Percentiles rank a stretch among this genome's conserved stretches.
phyloP scores from a whole-genome alignment of 352 stramenopile species.

The Phytophthora citricola region DNA sequence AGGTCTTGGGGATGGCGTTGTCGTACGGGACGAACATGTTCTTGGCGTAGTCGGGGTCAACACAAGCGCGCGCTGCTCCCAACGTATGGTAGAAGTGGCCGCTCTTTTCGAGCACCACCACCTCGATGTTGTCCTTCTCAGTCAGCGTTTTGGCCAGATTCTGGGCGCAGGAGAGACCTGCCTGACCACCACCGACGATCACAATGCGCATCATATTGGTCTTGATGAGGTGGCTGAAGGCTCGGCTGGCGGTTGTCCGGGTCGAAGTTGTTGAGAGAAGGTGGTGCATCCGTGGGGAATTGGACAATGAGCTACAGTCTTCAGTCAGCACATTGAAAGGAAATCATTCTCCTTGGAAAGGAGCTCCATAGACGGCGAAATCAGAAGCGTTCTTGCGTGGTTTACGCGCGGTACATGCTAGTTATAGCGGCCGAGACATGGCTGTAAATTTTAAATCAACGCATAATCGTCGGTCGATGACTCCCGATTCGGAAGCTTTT shows the following conservation, averaged over 20 bases:
- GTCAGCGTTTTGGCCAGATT: slow-evolving; percentile 48
- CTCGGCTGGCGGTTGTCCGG: slow-evolving; percentile 9
- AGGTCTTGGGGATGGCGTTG: slow-evolving; percentile 49
- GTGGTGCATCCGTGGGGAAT: slow-evolving; percentile 22
- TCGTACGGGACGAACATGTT: slow-evolving; percentile 70
- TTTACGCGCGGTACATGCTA: neutral
- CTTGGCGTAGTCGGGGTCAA: slow-evolving; percentile 45
- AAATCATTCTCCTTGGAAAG: neutral
- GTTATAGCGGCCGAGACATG: neutral
- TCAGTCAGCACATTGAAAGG: no score
- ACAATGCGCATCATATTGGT: slow-evolving; percentile 48
- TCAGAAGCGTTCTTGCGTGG: neutral
- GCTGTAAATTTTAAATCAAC: neutral
- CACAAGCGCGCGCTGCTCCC: slow-evolving; percentile 54
- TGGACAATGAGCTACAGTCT: slow-evolving; percentile 13
- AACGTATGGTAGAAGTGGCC: slow-evolving; percentile 28
- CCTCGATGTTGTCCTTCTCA: slow-evolving; percentile 43
- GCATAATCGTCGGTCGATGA: neutral
- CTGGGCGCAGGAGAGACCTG: slow-evolving; percentile 47
- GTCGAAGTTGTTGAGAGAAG: slow-evolving; percentile 19
- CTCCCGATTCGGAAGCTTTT: neutral
- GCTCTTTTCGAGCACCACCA: slow-evolving; percentile 68
- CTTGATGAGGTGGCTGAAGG: slow-evolving; percentile 13
- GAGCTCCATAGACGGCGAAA: slow-evolving; percentile 6
- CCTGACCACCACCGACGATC: slow-evolving; percentile 59